Evolutionary conservation across 1,139 yeast species (phyloP).

Genomic region (Williopsis jadinii): DNA sequence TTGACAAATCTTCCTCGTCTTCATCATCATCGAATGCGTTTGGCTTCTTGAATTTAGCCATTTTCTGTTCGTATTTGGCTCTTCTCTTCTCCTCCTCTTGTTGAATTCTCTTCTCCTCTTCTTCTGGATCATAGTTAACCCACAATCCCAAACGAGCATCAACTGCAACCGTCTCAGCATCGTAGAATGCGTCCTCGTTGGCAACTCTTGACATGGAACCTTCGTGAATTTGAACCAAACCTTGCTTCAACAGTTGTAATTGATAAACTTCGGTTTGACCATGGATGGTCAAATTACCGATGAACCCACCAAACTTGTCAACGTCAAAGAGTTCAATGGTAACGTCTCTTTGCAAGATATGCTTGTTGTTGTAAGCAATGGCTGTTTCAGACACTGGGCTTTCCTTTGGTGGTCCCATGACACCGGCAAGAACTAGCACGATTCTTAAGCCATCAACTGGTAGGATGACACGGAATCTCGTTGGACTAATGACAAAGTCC

Average conservation of each 20-base stretch:
- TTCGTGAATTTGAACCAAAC: conserved; percentile 60
- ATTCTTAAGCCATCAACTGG: conserved; percentile 70
- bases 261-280: conserved; percentile 55
- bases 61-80: conserved; percentile 19
- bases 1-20: conserved; percentile 20
- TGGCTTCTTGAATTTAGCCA: conserved; percentile 16
- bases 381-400: conserved; percentile 44
- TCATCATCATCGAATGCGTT: conserved; percentile 22
- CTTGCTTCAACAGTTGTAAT: conserved; percentile 52
- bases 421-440: conserved; percentile 71
- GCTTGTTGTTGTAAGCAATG: conserved; percentile 44
- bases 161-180: conserved; percentile 62
- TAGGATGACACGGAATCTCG: conserved; percentile 56
- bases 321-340: conserved; percentile 60
- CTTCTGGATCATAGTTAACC: conserved; percentile 46
- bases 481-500: conserved; percentile 63
- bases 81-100: conserved; percentile 24
- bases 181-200: conserved; percentile 42
- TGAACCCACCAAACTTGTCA: conserved; percentile 77
- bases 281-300: conserved; percentile 59
- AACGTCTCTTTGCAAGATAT: conserved; percentile 66
- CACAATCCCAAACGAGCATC: conserved; percentile 54
- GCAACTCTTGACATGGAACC: conserved; percentile 57
- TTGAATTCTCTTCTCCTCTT: conserved; percentile 25
- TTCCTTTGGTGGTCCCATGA: conserved; percentile 41